Base-by-base conservation (phyloP, 2,329 filamentous ascomycete genomes). In the Verruconis gallopava region DNA sequence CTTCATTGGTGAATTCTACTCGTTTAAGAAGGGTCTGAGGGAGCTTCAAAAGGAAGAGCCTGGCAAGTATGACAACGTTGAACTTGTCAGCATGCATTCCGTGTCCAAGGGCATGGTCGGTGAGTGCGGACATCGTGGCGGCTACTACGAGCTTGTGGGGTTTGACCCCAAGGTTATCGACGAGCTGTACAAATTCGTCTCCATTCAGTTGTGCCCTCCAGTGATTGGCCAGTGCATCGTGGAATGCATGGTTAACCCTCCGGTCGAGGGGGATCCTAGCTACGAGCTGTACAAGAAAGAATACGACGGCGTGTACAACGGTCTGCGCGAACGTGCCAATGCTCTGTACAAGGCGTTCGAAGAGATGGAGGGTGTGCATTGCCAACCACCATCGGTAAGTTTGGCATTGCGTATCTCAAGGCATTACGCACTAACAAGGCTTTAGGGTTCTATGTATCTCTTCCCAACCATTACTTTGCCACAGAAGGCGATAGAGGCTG, bases 71-170 rank as follows among this genome's bases (percentile, higher is more conserved):
- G 83, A 93, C 63, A 61, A 75, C 51, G 69, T 98, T 46, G 88
- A 96, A 68, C 76, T 98, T 44, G 89, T 81, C 38, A 94, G 85
- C 40, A 71, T 98, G 50, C 89, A 98, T 72, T 89, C 81, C 54
- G 73, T 93, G 43, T 94, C 85, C 59, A 98, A 98, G 75, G 91
- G 91, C 55, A 96, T 98, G 88, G 84, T 95, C 5, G 91, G 91
- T 57, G 91, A 98, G 69, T 98, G 91, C 61, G 91, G 91, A 40
- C 91, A 98, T 69, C 84, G 91, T 49, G 91, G 89, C 52, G 91
- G 91, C 42, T 98, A 93, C 73, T 96, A 96, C 58, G 91, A 98
- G 71, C 78, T 98, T 44, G 76, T 88, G 46, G 85, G 85, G 52
- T 95, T 98, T 62, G 78, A 93, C 59, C 65, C 75, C 9, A 72